A percentile compares a stretch with the other conserved stretches of the same genome.
Conservation (phyloP, 768 basidiomycete species). For the Paxillus involutus region DNA sequence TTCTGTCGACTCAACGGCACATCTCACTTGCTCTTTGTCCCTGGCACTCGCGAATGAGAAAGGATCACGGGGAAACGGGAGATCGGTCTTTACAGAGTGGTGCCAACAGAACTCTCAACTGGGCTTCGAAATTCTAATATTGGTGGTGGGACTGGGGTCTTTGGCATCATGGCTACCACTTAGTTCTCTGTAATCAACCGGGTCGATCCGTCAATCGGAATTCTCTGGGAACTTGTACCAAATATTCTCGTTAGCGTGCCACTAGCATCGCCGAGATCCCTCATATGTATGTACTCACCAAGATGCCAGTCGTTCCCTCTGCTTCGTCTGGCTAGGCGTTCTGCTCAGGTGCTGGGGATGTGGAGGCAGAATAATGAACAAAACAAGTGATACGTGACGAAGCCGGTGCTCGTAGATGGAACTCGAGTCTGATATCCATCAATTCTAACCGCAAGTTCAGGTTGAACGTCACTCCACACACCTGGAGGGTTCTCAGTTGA, state of each 20-base stretch:
- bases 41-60: not conserved
- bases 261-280: slow-evolving; percentile 16
- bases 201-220: too few species aligned
- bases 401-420: not conserved
- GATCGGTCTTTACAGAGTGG: not conserved
- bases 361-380: not conserved
- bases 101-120: not conserved
- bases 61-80: not conserved
- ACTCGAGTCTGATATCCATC: too few species aligned
- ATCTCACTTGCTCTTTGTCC: slow-evolving; percentile 18
- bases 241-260: not conserved
- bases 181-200: too few species aligned
- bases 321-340: slow-evolving; percentile 1
- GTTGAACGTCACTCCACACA: not conserved
- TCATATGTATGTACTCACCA: slow-evolving; percentile 10
- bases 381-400: not conserved
- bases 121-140: not conserved
- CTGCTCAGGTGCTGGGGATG: too few species aligned
- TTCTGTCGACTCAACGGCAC: slow-evolving; percentile 15
- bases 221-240: too few species aligned
- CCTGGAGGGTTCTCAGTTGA: too few species aligned
- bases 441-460: not conserved
- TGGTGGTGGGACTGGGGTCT: slow-evolving; percentile 11
- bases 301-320: slow-evolving; percentile 19
- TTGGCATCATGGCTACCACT: slow-evolving; percentile 6